phyloP scores from a whole-genome alignment of 768 basidiomycete species.

The Xerocomellus amylosporus region DNA sequence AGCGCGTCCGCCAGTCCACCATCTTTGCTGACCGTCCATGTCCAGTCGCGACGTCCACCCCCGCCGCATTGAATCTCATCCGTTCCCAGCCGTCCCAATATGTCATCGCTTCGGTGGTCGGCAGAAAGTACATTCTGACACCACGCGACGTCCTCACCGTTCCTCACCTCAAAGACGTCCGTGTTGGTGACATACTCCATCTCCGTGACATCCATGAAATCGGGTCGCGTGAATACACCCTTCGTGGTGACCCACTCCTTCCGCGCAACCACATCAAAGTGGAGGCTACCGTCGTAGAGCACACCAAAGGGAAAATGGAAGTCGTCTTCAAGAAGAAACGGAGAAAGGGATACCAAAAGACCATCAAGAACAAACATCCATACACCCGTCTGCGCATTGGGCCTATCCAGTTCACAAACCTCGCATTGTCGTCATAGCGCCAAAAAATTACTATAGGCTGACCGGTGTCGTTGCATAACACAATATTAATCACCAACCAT shows the following conservation, averaged over 20 bases:
- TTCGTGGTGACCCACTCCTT: conserved; percentile 75
- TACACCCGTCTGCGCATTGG: conserved; percentile 95
- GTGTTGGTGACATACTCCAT: conserved; percentile 79
- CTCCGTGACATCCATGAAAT: conserved; percentile 90
- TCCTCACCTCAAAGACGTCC: conserved; percentile 80
- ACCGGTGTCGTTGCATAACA: neutral
- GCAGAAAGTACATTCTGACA: conserved; percentile 85
- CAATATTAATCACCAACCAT: neutral
- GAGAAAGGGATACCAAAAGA: conserved; percentile 96
- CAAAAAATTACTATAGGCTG: neutral
- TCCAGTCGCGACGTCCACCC: conserved; percentile 32
- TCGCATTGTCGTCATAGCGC: conserved; percentile 28
- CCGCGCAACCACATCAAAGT: conserved; percentile 66
- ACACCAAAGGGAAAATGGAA: conserved; percentile 94
- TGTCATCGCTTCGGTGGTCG: conserved; percentile 83
- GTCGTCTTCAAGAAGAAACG: conserved; percentile 94
- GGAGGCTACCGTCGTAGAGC: conserved; percentile 91
- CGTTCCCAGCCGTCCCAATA: conserved; percentile 92
- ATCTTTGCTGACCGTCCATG: conserved; percentile 2
- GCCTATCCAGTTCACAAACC: conserved; percentile 55
- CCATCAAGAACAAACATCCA: conserved; percentile 89
- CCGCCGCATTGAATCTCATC: conserved; percentile 73
- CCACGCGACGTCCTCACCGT: conserved; percentile 92
- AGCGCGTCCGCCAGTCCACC: neutral
- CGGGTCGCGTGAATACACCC: conserved; percentile 91